Base-by-base conservation (phyloP, 805 yeast genomes). In the Kurtzmaniella cleridarum region DNA sequence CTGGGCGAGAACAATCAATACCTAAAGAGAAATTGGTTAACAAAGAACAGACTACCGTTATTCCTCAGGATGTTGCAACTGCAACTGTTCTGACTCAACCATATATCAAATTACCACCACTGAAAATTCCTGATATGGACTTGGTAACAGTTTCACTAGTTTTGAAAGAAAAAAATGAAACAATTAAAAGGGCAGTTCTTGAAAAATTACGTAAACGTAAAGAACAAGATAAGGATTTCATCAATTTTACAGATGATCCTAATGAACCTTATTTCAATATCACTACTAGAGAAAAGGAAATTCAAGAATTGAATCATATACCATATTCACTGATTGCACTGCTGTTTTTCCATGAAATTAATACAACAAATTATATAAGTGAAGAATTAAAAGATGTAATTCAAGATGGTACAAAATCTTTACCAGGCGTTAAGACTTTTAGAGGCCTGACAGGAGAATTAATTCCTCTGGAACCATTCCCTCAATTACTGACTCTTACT, bases 41-140 rank as follows among this genome's bases (percentile, higher is more conserved):
- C 12, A n/a, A 15, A 11, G 16, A 30, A 27, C 36, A 13, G 36
- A 16, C 41, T 37, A 36, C 47, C 36, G 20, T 42, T 32, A 16
- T 45, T 41, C 32, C 44, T 27, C 46, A 41, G 35, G 45, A 49
- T 18, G 46, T 43, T 39, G 41, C 53, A 17, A 40, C 56, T 13
- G 45, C 62, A 3, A 67, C 44, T 55, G 24, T 20, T 20, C 24
- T 70, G 4, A 71, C 72, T 29, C 91, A 86, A 54, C 89, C 95
- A 17, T 85, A 89, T 64, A 95, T 88, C 49, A 82, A 84, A 51
- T 60, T 88, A 30, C 95, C 96, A 2, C 83, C 93, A 29, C 84
- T 96, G 1, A 86, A 88, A 60, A 85, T 91, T 46, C 97, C 98
- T 12, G 97, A 91, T 60, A 74, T 90, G 73, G 95, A 88, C 34